Percentiles rank a stretch among this genome's conserved stretches.
These are phyloP conservation scores for Gomphus bonarii DNA, from an alignment of 1,284 basidiomycete genomes.

Conservation along the genomic window DNA sequence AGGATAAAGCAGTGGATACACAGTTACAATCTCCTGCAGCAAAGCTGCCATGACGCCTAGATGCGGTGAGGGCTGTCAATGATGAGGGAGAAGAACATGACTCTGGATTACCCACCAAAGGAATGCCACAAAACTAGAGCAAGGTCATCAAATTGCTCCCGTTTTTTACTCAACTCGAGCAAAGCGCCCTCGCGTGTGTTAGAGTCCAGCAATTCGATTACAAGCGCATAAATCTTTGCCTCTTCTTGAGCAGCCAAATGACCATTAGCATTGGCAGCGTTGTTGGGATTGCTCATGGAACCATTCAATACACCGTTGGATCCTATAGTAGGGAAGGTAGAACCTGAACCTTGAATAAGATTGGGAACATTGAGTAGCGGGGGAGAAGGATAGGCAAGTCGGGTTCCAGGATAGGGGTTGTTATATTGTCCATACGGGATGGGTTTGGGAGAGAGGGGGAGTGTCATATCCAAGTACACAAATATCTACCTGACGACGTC, in stretches of 20 bases:
- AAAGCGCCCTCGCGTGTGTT: conserved; percentile 78
- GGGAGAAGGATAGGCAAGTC: conserved; percentile 8
- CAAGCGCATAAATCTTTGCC: conserved; percentile 72
- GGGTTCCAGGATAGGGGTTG: conserved; percentile 7
- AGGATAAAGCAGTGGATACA: conserved; percentile 93
- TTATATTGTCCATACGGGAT: conserved; percentile 10
- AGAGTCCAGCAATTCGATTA: conserved; percentile 75
- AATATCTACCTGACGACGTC: conserved; percentile 22
- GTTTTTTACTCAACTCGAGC: conserved; percentile 96
- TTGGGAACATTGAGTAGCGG: conserved; percentile 7
- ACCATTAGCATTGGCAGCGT: neutral
- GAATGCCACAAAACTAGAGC: conserved; percentile 98
- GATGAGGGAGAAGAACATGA: neutral
- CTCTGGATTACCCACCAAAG: conserved; percentile 61
- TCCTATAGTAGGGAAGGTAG: neutral
- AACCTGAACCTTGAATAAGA: neutral
- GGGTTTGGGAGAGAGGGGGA: conserved; percentile 9
- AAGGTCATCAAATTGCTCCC: conserved; percentile 98
- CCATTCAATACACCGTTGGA: conserved; percentile 1
- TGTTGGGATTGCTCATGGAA: neutral
- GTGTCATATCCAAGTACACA: conserved; percentile 1
- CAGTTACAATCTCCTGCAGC: conserved; percentile 96
- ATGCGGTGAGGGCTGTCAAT: neutral
- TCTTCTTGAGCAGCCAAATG: conserved; percentile 47
- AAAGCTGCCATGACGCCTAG: conserved; percentile 97